Evolutionary conservation across 139 green algal genomes (phyloP).

Genomic region (Auxenochlorella pyrenoidosa): DNA sequence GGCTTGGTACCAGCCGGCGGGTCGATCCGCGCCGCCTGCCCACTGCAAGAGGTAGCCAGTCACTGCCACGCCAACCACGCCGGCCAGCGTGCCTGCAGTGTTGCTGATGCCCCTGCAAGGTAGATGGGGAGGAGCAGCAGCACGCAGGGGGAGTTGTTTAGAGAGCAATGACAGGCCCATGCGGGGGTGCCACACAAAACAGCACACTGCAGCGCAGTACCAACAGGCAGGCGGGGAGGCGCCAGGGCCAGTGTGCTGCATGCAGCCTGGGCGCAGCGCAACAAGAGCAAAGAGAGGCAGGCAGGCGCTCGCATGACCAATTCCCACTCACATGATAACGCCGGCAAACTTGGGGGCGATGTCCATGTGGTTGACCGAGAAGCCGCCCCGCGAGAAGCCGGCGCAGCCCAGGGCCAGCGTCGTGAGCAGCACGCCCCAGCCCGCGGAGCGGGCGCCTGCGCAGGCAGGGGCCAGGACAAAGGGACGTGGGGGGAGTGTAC

Average conservation of each 20-base stretch:
- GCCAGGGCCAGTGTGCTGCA: no score
- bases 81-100: constrained; percentile 82
- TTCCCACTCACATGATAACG: constrained; percentile 84
- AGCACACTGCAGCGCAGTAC: no score
- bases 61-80: constrained; percentile 91
- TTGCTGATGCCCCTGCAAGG: constrained; percentile 68
- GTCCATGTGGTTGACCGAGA: constrained; percentile 98
- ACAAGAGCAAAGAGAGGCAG: background rate
- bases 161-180: no score
- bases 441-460: constrained; percentile 37
- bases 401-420: constrained; percentile 57
- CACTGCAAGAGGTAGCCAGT: constrained; percentile 90
- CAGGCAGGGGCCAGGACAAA: background rate
- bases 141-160: no score
- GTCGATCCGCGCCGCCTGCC: constrained; percentile 52
- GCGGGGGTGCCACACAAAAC: no score
- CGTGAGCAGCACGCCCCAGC: constrained; percentile 50
- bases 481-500: no score
- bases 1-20: constrained; percentile 79
- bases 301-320: background rate
- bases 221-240: no score
- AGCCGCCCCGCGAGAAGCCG: constrained; percentile 90
- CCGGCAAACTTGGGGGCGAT: constrained; percentile 95
- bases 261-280: background rate
- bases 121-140: background rate